A percentile compares a stretch with the other conserved stretches of the same genome.
Conservation (phyloP, 2,329 filamentous ascomycete genomes). For the Colletotrichum sp. region DNA sequence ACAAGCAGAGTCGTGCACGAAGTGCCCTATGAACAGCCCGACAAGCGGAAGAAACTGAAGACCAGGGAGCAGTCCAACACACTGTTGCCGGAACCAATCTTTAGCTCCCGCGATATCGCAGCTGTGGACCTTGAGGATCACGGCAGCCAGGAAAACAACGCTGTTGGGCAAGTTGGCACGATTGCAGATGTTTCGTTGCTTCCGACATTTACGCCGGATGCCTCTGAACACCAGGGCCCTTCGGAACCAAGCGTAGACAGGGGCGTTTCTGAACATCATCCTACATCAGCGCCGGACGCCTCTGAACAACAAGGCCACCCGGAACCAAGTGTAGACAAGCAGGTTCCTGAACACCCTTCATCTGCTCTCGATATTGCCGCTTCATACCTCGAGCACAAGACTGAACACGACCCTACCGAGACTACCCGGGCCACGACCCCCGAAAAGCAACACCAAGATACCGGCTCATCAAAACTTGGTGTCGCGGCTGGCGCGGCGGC, state of each 20-base stretch:
- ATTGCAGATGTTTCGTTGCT: neutral
- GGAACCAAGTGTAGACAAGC: neutral
- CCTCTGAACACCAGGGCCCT: neutral
- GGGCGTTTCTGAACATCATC: neutral
- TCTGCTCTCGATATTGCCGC: slow-evolving; percentile 28
- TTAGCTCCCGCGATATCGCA: slow-evolving; percentile 27
- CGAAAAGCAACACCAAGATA: neutral
- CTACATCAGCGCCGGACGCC: neutral
- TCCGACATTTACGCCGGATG: neutral
- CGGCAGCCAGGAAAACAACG: neutral
- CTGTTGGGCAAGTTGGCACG: neutral
- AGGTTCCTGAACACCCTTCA: neutral
- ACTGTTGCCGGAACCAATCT: slow-evolving; percentile 30
- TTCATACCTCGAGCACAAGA: slow-evolving; percentile 23
- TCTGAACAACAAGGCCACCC: neutral
- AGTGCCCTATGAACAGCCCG: slow-evolving; percentile 38
- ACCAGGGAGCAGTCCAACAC: slow-evolving; percentile 28
- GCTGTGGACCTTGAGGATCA: slow-evolving; percentile 21
- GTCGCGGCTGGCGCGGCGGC: slow-evolving; percentile 30
- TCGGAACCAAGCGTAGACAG: neutral
- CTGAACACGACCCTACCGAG: neutral
- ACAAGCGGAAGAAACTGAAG: slow-evolving; percentile 39
- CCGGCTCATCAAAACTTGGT: neutral
- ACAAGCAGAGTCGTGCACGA: slow-evolving; percentile 41
- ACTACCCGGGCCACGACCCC: neutral